Evolutionary conservation across 768 basidiomycete species (phyloP), one percentile per base, ranked within the genome.

Genomic region (Auriculariales sp.): DNA sequence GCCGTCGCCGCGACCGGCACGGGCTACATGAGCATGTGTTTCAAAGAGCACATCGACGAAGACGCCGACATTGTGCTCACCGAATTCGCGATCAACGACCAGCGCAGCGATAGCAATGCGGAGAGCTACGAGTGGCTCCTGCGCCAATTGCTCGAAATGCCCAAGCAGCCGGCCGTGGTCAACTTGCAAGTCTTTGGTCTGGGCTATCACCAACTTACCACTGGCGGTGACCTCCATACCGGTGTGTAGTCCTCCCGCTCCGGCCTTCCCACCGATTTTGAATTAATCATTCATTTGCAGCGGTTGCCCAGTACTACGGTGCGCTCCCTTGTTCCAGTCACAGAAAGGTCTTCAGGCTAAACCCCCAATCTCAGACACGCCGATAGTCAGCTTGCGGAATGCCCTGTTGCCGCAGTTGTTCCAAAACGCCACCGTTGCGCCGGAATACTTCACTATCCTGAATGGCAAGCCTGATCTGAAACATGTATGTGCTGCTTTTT

Each of bases 21-120:
- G 10, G 53, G 49, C 49, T 53, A 53, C 46, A 45, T 25, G 25
- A 51, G 50, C 22, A 53, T 51, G 53, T 53, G 53, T 32, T 53
- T 51, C 28, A 25, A n/a, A 22, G 24, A 47, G 22, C 53, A 54
- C 34, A 53, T 53, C 12, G 44, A 46, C n/a, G 31, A 36, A 19
- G 50, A 52, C 19, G 53, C 49, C 12, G 53, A 54, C 44, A 17
- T 54, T 4, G 46, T 54, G 15, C 22, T 54, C 19, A 39, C 50
- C 6, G 53, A 54, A 32, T 24, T 54, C 10, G 30, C 44, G 22
- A 46, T 54, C 32, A 54, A 54, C 31, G 53, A 54, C 36, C 53
- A 51, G 35, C 19, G 53, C 12, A 34, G 7, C 27, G 15, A 50
- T 17, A 17, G 31, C n/a, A 51, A 51, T 33, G 48, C 53, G 10